Conservation (phyloP, 768 basidiomycete species). For the Suillus tomentosus region DNA sequence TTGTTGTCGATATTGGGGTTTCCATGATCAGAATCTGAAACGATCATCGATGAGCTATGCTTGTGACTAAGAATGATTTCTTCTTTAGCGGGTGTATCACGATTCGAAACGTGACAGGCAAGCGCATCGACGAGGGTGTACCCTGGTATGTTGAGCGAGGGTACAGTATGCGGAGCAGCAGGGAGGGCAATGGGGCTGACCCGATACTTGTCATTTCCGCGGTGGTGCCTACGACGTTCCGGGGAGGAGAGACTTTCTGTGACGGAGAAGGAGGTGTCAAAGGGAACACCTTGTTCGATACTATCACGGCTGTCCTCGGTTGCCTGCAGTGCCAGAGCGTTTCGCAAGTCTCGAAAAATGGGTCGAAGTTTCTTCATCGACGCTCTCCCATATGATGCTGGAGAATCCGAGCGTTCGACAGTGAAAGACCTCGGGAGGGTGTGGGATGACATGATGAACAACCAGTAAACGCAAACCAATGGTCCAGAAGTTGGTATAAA, state of each 20-base stretch:
- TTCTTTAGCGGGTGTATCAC: neutral
- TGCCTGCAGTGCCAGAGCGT: constrained; percentile 13
- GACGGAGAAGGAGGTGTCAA: neutral
- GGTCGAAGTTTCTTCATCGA: constrained; percentile 14
- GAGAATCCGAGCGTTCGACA: neutral
- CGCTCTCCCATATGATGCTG: neutral
- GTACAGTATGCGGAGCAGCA: neutral
- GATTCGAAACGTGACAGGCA: neutral
- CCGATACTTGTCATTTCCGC: neutral
- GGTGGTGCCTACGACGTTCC: neutral
- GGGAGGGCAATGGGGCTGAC: neutral
- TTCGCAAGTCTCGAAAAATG: constrained; percentile 23
- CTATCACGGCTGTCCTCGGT: constrained; percentile 17
- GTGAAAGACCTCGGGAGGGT: neutral
- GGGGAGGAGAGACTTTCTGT: neutral
- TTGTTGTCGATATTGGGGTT: neutral
- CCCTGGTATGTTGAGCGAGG: neutral
- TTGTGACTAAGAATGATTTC: neutral
- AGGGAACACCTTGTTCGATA: constrained; percentile 14
- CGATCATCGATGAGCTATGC: constrained; percentile 11
- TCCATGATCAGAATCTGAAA: constrained; percentile 11
- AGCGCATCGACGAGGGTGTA: neutral
- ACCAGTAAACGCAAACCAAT: neutral
- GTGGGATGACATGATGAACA: neutral
- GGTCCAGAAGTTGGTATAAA: neutral